These are phyloP conservation scores for Blastomyces parvus DNA, from an alignment of 2,329 filamentous ascomycete species.

Conservation along the genomic window DNA sequence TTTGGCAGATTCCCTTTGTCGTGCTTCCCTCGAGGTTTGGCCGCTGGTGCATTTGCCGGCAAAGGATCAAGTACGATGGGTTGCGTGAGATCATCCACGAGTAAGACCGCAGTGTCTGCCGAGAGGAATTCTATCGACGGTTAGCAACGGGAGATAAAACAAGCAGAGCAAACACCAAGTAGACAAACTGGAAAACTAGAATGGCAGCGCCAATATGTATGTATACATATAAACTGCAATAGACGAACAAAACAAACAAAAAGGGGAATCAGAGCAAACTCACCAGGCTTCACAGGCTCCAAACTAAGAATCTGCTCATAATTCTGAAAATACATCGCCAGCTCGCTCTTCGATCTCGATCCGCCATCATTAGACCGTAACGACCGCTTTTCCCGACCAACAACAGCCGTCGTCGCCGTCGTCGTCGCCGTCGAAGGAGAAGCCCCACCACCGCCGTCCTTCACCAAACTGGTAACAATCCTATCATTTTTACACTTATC, in stretches of 20 bases:
- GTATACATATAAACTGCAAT: neutral
- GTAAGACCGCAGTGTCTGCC: conserved; percentile 60
- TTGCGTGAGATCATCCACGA: conserved; percentile 51
- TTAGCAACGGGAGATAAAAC: conserved; percentile 9
- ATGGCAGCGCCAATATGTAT: conserved; percentile 22
- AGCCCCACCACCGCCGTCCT: conserved; percentile 3
- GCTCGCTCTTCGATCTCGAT: conserved; percentile 78
- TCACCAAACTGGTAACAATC: neutral
- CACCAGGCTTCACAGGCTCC: conserved; percentile 68
- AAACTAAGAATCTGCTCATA: conserved; percentile 92
- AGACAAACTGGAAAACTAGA: conserved; percentile 1
- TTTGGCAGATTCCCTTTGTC: conserved; percentile 13
- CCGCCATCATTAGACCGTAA: conserved; percentile 76
- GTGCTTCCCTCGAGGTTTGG: conserved; percentile 1
- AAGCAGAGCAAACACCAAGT: neutral
- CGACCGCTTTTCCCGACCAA: conserved; percentile 54
- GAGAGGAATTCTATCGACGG: conserved; percentile 56
- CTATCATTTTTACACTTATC: neutral
- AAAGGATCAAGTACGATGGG: conserved; percentile 15
- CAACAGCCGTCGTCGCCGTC: conserved; percentile 6
- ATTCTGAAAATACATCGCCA: conserved; percentile 82
- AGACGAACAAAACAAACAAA: too few species aligned
- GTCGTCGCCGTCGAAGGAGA: conserved; percentile 10
- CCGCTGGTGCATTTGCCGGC: neutral
- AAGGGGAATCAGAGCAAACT: conserved; percentile 8